A percentile compares a stretch with the other conserved stretches of the same genome.
Evolutionary conservation across 1,284 basidiomycete species (phyloP).

Genomic region (Cryptococcus maquisensis): DNA sequence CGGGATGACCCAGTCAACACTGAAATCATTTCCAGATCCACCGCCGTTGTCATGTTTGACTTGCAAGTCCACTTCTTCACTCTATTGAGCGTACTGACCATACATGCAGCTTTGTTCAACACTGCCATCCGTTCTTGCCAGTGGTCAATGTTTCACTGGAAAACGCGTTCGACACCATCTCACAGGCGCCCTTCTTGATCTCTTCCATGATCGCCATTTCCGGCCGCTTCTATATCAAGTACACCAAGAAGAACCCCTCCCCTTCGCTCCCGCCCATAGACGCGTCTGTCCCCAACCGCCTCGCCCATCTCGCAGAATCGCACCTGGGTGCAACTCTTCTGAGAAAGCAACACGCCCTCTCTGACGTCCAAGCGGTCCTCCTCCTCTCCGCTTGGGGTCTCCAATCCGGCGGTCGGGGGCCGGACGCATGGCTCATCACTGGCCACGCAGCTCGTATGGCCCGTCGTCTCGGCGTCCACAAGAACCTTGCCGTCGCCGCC

Average conservation of each 20-base stretch:
- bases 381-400: constrained; percentile 40
- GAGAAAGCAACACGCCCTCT: constrained; percentile 35
- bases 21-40: constrained; percentile 14
- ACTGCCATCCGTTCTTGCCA: constrained; percentile 33
- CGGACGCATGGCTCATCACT: constrained; percentile 38
- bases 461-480: constrained; percentile 28
- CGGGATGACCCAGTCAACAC: constrained; percentile 30
- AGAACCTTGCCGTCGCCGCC: constrained; percentile 21
- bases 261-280: constrained; percentile 16
- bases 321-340: constrained; percentile 36
- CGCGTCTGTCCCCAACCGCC: constrained; percentile 14
- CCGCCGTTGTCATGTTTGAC: background rate
- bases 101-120: constrained; percentile 20
- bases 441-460: constrained; percentile 33
- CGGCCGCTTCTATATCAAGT: constrained; percentile 29
- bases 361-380: constrained; percentile 39
- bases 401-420: constrained; percentile 28
- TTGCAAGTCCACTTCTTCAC: constrained; percentile 17
- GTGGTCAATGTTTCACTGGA: constrained; percentile 26
- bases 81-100: background rate
- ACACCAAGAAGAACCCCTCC: constrained; percentile 11
- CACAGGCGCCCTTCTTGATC: constrained; percentile 29
- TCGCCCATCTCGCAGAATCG: constrained; percentile 34
- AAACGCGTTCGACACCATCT: constrained; percentile 24
- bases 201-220: constrained; percentile 31